Evolutionary conservation across 1,284 basidiomycete species (phyloP), one percentile per base, ranked within the genome.

Genomic region (Afroboletus lepidellus): DNA sequence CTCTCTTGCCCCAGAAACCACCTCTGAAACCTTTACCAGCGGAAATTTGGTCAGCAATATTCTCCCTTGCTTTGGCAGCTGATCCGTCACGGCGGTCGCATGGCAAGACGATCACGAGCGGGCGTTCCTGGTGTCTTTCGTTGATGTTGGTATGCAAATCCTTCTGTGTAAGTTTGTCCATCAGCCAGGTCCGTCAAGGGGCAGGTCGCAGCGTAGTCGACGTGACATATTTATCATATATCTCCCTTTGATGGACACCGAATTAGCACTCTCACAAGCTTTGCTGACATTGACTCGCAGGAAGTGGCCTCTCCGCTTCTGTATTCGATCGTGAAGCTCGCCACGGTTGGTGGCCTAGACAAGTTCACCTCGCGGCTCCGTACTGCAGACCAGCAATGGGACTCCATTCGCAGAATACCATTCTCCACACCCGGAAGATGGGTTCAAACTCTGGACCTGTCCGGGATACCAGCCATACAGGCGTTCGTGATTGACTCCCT

Each of bases 341-440:
- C 67, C 9, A 72, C 73, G 6, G 60, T 81, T 11, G 53, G 66
- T 16, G 71, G 77, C 9, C 72, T 94, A 27, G 74, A 80, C 50
- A 75, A 72, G 42, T 84, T 94, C 55, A 74, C 81, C 9, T 57
- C 71, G 23, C 75, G 74, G 23, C 74, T 94, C 4, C 70, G 76
- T 52, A 59, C 63, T 20, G 84, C 85, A 18, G 92, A 94, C 58
- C 76, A 83, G 60, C 81, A 79, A 62, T 94, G 92, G 92, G 90
- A 92, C 60, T 89, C 90, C 50, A 84, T 94, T 54, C 81, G 89
- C 48, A 78, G 90, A 39, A 91, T 91, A 61, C 87, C 88, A 0
- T 87, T 87, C 64, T 92, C 90, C 1, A 78, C 85, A 0, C 92
- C 92, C 1, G 92, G 91, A 24, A 80, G 92, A 62, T 93, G 90